A percentile compares a stretch with the other conserved stretches of the same genome.
These are phyloP conservation scores for Paramyrothecium roridum DNA, from an alignment of 2,329 filamentous ascomycete species.

Conservation along the genomic window DNA sequence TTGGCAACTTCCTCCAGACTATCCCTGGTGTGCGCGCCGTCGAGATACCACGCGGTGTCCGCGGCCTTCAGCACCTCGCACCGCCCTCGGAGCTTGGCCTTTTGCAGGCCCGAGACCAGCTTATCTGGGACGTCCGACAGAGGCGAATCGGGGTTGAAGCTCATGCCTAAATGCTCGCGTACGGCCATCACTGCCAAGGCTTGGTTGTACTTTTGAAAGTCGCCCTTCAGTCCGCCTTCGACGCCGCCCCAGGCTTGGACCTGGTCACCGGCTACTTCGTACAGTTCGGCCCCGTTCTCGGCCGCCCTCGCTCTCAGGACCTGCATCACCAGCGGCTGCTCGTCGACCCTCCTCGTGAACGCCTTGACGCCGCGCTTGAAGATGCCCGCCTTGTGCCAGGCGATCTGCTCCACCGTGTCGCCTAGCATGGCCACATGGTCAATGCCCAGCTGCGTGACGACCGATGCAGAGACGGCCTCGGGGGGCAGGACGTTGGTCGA, in stretches of 20 bases:
- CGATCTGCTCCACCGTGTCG: conserved; percentile 71
- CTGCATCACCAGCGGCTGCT: conserved; percentile 33
- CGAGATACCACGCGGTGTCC: conserved; percentile 71
- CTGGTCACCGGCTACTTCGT: conserved; percentile 36
- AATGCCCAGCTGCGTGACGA: conserved; percentile 78
- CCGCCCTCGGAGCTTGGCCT: conserved; percentile 69
- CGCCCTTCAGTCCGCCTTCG: conserved; percentile 38
- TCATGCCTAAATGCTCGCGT: conserved; percentile 49
- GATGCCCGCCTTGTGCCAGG: conserved; percentile 91
- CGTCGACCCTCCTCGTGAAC: conserved; percentile 27
- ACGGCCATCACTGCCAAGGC: conserved; percentile 55
- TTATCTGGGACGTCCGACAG: conserved; percentile 25
- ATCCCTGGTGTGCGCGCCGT: conserved; percentile 85
- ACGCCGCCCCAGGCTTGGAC: conserved; percentile 40
- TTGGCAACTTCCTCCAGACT: conserved; percentile 72
- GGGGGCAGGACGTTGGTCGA: conserved; percentile 77
- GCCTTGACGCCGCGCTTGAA: conserved; percentile 60
- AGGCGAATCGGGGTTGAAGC: conserved; percentile 12
- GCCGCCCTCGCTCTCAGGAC: conserved; percentile 58
- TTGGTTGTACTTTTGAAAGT: conserved; percentile 58
- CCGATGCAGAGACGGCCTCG: conserved; percentile 63
- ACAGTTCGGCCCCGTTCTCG: conserved; percentile 48
- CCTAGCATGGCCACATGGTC: conserved; percentile 84
- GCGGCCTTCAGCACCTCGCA: conserved; percentile 64
- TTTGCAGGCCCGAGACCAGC: conserved; percentile 63